phyloP scores from a whole-genome alignment of 495 filamentous ascomycete genomes.

The Aspergillus sparsus region DNA sequence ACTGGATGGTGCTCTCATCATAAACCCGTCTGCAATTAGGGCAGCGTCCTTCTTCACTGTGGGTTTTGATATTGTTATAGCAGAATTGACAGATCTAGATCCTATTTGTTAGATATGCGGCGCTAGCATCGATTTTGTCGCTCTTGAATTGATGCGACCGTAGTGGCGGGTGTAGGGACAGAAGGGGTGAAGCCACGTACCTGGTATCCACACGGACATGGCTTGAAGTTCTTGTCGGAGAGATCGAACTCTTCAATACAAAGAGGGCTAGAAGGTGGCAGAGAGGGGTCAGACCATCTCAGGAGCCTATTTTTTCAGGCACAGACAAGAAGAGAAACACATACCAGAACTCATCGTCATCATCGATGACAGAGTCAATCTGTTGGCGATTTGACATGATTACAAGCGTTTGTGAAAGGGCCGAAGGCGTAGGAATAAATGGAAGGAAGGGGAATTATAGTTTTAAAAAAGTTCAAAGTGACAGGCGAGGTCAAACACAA shows the following conservation, averaged over 20 bases:
- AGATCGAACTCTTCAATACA: slow-evolving; percentile 99
- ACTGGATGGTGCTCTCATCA: slow-evolving; percentile 94
- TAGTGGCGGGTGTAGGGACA: neutral
- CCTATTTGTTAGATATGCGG: slow-evolving; percentile 12
- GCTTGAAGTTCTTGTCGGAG: slow-evolving; percentile 93
- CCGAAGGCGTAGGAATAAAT: slow-evolving; percentile 18
- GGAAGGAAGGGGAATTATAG: slow-evolving; percentile 20
- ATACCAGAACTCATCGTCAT: slow-evolving; percentile 92
- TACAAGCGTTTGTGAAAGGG: slow-evolving; percentile 25
- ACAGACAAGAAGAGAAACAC: slow-evolving; percentile 23
- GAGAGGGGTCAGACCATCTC: slow-evolving; percentile 23
- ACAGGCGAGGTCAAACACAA: slow-evolving; percentile 30
- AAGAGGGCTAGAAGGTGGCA: slow-evolving; percentile 67
- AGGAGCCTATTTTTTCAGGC: slow-evolving; percentile 1
- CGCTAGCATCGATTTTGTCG: neutral
- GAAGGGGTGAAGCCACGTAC: slow-evolving; percentile 50
- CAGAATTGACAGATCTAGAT: slow-evolving; percentile 97
- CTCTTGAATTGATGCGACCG: slow-evolving; percentile 3
- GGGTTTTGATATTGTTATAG: slow-evolving; percentile 93
- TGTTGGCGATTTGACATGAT: slow-evolving; percentile 65
- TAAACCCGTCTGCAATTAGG: slow-evolving; percentile 94
- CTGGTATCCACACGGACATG: slow-evolving; percentile 98
- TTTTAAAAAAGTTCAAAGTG: slow-evolving; percentile 4
- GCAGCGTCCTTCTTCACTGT: slow-evolving; percentile 91
- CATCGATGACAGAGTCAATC: slow-evolving; percentile 96